Evolutionary conservation across 1,284 basidiomycete species (phyloP), one percentile per base, ranked within the genome.

Genomic region (Cutaneotrichosporon sp.): DNA sequence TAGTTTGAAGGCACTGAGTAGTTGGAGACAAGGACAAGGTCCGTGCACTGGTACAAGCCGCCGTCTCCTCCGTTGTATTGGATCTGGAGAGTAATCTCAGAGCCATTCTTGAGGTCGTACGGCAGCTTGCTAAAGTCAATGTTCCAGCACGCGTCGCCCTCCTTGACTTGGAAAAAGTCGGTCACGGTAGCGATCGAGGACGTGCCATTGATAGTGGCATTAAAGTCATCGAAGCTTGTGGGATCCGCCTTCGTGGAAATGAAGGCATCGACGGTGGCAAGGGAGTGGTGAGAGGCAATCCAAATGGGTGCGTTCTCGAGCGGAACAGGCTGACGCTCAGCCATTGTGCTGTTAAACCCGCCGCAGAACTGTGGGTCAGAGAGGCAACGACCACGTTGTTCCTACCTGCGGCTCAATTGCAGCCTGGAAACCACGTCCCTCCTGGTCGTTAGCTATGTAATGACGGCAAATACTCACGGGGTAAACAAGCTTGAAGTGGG

Each of bases 1-100:
- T 73, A 69, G 61, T 75, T 77, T 51, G 72, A 63, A 4, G 79
- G 76, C 18, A 72, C 74, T 10, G 73, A 77, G 59, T 77, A 77
- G 62, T 73, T 77, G 46, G 75, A 79, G 39, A 81, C 77, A 26
- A 90, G 76, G 8, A 83, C 81, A 49, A 90, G 70, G 71, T 89
- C 86, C 42, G 86, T 79, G 66, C 86, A 88, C 83, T 88, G 85
- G 75, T 77, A 87, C 9, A 88, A 77, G 43, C 74, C 63, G 34
- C 83, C 83, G 65, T 89, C 87, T 17, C 84, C 70, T 8, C 69
- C 70, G 46, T 67, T 51, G 58, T 54, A 68, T 42, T 63, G 57
- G 34, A 69, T 59, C 42, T 68, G 67, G 14, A 70, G 54, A 2
- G 69, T 72, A 10, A 72, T 67, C 33, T 61, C 46, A 7, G 66